Evolutionary conservation across 2,329 filamentous ascomycete genomes (phyloP), one percentile per base, ranked within the genome.

Genomic region (Diaporthe eres): DNA sequence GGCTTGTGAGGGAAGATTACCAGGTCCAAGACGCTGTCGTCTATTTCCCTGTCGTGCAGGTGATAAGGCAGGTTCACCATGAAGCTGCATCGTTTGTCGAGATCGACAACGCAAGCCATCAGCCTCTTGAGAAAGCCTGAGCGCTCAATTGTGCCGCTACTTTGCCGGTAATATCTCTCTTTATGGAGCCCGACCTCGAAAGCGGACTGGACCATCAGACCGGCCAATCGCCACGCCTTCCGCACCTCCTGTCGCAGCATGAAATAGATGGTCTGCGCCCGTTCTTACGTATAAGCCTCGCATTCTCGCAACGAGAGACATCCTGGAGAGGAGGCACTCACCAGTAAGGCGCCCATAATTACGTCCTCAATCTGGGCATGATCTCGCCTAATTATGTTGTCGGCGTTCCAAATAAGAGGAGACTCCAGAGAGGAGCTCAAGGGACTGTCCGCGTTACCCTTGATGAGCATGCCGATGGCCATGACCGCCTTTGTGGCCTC

Each of bases 41-140:
- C 61, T 34, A 65, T 25, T 34, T 49, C 42, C 19, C 42, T 65
- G 42, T 65, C 61, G 10, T n/a, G 61, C 9, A 65, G 42, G 39
- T 65, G 61, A 34, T 65, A 49, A 1, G 61, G 61, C 25, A 65
- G 34, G 15, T 22, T 65, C 42, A 39, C 42, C n/a, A 65, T 49
- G 42, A 65, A 65, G 42, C 61, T 65, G 28, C 61, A 65, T 34
- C 61, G 42, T 31, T 49, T 65, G 42, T 65, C 61, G 25, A 65
- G 61, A 25, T 65, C 61, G 28, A 47, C 61, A 34, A 65, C 61
- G 42, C 61, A 65, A 1, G 61, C 42, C 61, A 65, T 49, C 42
- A 65, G 10, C 17, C 25, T 34, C 42, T 65, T 65, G 17, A 65
- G 42, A n/a, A 65, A 65, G 42, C 4, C 12, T 28, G 42, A 34